Evolutionary conservation across 2,329 filamentous ascomycete genomes (phyloP), one percentile per base, ranked within the genome.

Genomic region (Aspergillus awamori): DNA sequence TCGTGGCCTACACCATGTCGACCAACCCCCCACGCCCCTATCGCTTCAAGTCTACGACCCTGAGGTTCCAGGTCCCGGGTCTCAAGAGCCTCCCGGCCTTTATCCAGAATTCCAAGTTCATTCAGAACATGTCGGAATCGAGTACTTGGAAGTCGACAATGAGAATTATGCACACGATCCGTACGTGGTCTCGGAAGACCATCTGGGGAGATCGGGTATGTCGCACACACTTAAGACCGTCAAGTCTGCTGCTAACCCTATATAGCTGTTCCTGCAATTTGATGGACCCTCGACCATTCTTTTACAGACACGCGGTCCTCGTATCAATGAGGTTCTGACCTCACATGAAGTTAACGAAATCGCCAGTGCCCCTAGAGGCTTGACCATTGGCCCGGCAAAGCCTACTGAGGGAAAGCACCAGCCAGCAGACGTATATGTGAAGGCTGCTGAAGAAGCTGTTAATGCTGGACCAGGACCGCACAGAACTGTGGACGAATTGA

Each of bases 181-280:
- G 92, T 62, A 97, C 93, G 0, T 88, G 89, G 79, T 83, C 89
- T 45, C 85, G 93, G 62, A 86, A 91, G 70, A 91, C 91, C 1
- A 90, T 99, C 59, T 98, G 93, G 92, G 95, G 95, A 22, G 95
- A 99, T 74, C 82, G 94, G 64, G 86, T 88, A 79, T 69, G 81
- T 69, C 33, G 11, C 20, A 49, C 17, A 20, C 17, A 20, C 17
- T 20, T 20, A 20, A 20, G 53, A 5, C 28, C 3, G 2, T 45
- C 13, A 30, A 28, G 11, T 3, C 3, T 13, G 15, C 54, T 39
- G 58, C 56, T 65, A 47, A 63, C 26, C 49, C 28, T 15, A 7
- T 33, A 15, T 63, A 87, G 78, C 82, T 98, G 26, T 98, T 98
- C 77, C 81, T 99, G 33, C 90, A 91, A 72, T 97, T 99, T 74